Evolutionary conservation across 352 stramenopile genomes (phyloP), one percentile per base, ranked within the genome.

Genomic region (Phytophthora kernoviae): DNA sequence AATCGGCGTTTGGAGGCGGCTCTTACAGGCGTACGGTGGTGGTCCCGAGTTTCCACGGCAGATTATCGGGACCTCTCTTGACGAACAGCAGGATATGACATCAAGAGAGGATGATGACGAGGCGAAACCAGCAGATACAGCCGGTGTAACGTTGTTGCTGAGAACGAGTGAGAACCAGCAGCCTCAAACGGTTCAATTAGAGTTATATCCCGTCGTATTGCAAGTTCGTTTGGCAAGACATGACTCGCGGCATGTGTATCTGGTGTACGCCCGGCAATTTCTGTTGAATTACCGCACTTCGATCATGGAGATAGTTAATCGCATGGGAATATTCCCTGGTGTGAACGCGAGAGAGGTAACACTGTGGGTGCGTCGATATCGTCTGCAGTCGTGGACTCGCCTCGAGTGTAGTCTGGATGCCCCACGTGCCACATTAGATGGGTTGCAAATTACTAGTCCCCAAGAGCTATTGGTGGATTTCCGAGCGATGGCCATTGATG

Each of bases 391-490:
- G 3, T 93, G 83, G 83, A 59, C 65, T 15, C 75, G 75, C 1
- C 69, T 93, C 22, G 77, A 90, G 48, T 79, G 67, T 40, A 88
- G 62, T 36, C 55, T 87, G 0, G 75, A 87, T 42, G 67, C 62
- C 6, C 67, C 70, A 1, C 50, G 57, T 11, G 68, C 65, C n/a
- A 80, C 77, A 10, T 56, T 90, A 1, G 52, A 73, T 0, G 58
- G 72, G 5, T 54, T 88, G 7, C 56, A 73, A 5, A 68, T 92
- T 33, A 67, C 73, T 26, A 86, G 70, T 42, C 57, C 72, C 0
- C 63, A 84, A 46, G 83, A 93, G 36, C 40, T 93, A 33, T 73
- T 93, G 15, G 72, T 93, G 26, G 81, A 93, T 58, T 90, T 91
- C 24, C 78, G 78, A 37, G 65, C 77, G 12, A 50, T 77, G 26